Evolutionary conservation across 129 eudicot species (phyloP).

Genomic region (Mikania micrantha): DNA sequence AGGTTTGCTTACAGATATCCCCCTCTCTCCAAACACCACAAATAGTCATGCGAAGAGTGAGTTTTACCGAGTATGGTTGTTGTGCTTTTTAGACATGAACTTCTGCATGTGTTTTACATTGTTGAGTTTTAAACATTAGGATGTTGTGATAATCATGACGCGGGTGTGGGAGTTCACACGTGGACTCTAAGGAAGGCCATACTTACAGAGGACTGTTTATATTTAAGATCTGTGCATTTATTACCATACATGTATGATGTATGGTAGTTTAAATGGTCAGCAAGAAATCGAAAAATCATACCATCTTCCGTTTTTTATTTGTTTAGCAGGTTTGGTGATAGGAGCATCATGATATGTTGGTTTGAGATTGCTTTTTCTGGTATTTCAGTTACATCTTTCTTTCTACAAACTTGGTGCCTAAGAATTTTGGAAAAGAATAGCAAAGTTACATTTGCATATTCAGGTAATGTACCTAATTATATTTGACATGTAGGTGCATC

Average conservation of each 20-base stretch:
- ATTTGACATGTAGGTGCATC: not conserved
- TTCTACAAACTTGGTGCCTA: not conserved
- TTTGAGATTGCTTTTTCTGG: constrained; percentile 3
- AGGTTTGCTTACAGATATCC: no score
- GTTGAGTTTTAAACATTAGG: not conserved
- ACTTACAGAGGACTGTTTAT: not conserved
- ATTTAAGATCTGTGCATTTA: not conserved
- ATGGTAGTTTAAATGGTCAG: not conserved
- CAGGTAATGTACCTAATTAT: not conserved
- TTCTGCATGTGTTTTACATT: not conserved
- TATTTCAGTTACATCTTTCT: not conserved
- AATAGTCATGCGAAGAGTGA: no score
- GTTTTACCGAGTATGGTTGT: no score
- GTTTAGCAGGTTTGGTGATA: constrained; percentile 6
- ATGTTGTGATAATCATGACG: not conserved
- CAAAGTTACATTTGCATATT: not conserved
- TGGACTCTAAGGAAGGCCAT: not conserved
- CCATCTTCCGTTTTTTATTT: not conserved
- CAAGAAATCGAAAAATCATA: not conserved
- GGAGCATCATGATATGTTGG: not conserved
- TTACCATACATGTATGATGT: not conserved
- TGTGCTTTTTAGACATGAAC: not conserved
- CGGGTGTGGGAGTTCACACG: not conserved
- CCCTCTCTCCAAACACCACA: no score
- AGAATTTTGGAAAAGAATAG: not conserved